Conservation (phyloP, 164 flowering plant species). For the Vitis riparia region DNA sequence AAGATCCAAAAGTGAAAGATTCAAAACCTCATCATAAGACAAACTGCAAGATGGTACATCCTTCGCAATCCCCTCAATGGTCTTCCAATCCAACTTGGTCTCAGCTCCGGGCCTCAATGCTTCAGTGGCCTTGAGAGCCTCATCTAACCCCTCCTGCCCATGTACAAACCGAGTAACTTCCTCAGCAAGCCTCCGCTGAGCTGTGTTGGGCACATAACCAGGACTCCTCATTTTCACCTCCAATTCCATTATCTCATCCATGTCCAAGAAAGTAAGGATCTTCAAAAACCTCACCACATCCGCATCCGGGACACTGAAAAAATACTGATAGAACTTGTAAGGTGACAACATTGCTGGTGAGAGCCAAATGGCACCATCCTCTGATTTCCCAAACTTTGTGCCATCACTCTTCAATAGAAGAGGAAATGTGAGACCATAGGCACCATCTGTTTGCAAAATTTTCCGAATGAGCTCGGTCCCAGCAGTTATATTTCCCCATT, state of each 20-base stretch:
- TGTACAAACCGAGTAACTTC: conserved; percentile 86
- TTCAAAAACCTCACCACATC: conserved; percentile 74
- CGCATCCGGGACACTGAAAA: conserved; percentile 74
- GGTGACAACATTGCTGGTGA: conserved; percentile 67
- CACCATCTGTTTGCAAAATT: conserved; percentile 53
- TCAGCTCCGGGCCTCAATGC: conserved; percentile 81
- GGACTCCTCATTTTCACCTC: conserved; percentile 54
- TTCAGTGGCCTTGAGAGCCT: conserved; percentile 80
- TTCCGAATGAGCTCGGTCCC: conserved; percentile 79
- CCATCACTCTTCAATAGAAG: conserved; percentile 83
- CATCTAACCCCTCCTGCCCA: conserved; percentile 68
- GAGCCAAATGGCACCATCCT: conserved; percentile 86
- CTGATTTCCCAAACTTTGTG: conserved; percentile 84
- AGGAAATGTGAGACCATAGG: conserved; percentile 79
- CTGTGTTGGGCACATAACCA: conserved; percentile 67
- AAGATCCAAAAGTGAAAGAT: conserved; percentile 54
- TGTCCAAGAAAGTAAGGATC: conserved; percentile 63
- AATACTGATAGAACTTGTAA: conserved; percentile 83
- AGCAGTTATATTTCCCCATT: conserved; percentile 89
- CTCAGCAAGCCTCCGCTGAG: conserved; percentile 71
- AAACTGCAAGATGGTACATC: conserved; percentile 73
- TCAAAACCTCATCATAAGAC: conserved; percentile 46
- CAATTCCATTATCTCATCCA: conserved; percentile 62
- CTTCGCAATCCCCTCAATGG: conserved; percentile 63
- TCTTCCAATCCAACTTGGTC: conserved; percentile 62